phyloP scores from a whole-genome alignment of 306 rosid genomes.

The Comarum palustre region DNA sequence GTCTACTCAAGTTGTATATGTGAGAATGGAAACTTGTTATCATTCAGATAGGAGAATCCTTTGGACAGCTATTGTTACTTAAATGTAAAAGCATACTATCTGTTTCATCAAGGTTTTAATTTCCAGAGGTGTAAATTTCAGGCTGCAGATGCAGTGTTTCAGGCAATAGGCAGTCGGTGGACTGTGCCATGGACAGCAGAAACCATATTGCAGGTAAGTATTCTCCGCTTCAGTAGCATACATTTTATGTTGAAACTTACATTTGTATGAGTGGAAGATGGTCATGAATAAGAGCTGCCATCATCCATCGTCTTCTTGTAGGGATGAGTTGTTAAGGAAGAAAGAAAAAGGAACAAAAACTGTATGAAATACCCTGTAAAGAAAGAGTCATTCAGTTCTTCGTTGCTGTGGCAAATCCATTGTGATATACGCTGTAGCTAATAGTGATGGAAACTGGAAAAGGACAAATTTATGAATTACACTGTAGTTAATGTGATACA shows the following conservation, averaged over 20 bases:
- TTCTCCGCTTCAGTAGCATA: conserved; percentile 17
- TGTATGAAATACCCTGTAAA: not conserved
- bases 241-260: conserved; percentile 8
- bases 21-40: not conserved
- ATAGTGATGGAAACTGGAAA: not conserved
- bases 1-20: no score
- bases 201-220: conserved; percentile 78
- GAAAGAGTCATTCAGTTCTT: not conserved
- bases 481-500: conserved; percentile 5
- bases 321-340: not conserved
- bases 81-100: not conserved
- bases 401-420: not conserved
- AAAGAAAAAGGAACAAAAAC: not conserved
- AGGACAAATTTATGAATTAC: not conserved
- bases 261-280: not conserved
- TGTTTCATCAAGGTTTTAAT: conserved; percentile 11
- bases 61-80: not conserved
- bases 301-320: not conserved
- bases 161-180: conserved; percentile 66
- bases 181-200: conserved; percentile 86
- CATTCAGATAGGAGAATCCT: not conserved
- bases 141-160: conserved; percentile 48
- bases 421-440: not conserved
- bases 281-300: not conserved
- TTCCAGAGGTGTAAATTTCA: conserved; percentile 31